Conservation (phyloP, 192 early-diverging fungal species). For the Glomus cerebriforme region DNA sequence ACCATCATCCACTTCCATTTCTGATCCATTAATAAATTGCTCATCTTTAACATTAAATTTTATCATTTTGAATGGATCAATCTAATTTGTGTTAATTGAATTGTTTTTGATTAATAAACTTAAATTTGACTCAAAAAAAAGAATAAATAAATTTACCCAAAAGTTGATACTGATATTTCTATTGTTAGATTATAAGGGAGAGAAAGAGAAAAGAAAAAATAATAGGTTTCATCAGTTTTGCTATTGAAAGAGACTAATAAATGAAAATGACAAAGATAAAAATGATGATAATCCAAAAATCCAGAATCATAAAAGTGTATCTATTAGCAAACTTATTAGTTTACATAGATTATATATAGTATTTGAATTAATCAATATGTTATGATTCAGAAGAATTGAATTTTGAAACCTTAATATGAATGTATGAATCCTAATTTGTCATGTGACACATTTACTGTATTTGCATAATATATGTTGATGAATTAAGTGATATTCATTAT, state of each 20-base stretch:
- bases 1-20: constrained; percentile 13
- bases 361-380: too few relatives aligned
- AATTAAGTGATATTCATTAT: too few relatives aligned
- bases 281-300: too few relatives aligned
- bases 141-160: constrained; percentile 17
- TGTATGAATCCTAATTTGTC: too few relatives aligned
- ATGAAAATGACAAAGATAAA: too few relatives aligned
- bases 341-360: too few relatives aligned
- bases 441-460: too few relatives aligned
- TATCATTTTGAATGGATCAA: constrained; percentile 28
- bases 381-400: too few relatives aligned
- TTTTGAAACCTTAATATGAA: too few relatives aligned
- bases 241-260: not conserved
- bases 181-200: not conserved
- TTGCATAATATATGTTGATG: too few relatives aligned
- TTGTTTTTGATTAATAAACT: constrained; percentile 1
- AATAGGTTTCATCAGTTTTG: not conserved
- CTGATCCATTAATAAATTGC: not conserved
- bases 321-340: too few relatives aligned
- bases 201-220: not conserved
- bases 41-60: constrained; percentile 25
- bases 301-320: too few relatives aligned
- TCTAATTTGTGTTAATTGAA: constrained; percentile 6
- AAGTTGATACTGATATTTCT: constrained; percentile 20
- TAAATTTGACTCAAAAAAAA: constrained; percentile 13